Conservation (phyloP, 768 basidiomycete species). For the Russula compacta region DNA sequence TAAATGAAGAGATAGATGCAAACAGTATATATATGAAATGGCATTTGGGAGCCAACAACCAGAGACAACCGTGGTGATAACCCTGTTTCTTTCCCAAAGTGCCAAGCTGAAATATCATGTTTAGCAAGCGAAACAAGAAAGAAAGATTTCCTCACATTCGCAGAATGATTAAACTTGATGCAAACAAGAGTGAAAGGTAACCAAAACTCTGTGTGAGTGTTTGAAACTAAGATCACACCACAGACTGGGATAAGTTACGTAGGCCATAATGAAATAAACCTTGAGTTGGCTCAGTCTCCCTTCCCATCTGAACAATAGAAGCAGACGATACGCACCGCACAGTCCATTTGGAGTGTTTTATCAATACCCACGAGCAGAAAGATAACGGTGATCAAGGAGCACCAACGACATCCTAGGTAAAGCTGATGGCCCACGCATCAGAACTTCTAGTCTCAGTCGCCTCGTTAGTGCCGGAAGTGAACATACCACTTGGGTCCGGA, state of each 20-base stretch:
- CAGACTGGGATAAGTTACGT: too few relatives aligned
- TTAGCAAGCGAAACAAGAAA: not conserved
- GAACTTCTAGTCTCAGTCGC: not conserved
- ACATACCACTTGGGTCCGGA: not conserved
- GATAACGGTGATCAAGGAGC: not conserved
- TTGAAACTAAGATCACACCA: not conserved
- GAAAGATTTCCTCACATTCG: not conserved
- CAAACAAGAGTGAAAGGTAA: not conserved
- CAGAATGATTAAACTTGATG: conserved; percentile 1
- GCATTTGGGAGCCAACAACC: not conserved
- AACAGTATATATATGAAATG: not conserved
- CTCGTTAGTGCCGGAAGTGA: not conserved
- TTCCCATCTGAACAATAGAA: not conserved
- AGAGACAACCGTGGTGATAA: not conserved
- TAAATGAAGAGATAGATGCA: not conserved
- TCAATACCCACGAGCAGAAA: not conserved
- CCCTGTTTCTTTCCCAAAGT: conserved; percentile 1
- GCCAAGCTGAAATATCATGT: not conserved
- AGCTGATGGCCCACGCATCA: not conserved
- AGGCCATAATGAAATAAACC: too few relatives aligned
- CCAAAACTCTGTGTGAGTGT: not conserved
- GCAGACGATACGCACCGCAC: not conserved
- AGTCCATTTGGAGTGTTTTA: not conserved
- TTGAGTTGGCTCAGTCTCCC: not conserved
- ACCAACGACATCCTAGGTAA: not conserved